Base-by-base conservation (phyloP, 225 moss, liverwort and hornwort genomes). In the Bryoerythrophyllum caledonicum region DNA sequence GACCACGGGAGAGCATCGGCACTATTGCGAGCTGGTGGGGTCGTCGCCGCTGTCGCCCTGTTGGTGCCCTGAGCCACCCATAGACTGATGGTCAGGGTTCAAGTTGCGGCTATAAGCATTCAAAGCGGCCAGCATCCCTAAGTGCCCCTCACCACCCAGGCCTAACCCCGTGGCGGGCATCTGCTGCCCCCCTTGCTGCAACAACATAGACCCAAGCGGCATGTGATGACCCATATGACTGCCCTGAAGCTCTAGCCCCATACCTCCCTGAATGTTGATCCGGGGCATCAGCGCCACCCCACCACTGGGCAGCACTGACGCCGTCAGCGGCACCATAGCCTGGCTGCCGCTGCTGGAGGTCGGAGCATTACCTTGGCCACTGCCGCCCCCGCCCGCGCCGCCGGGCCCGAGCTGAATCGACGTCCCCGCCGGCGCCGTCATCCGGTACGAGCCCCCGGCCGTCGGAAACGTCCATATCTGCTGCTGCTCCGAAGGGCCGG, bases 11-110 rank as follows among this genome's bases (percentile, higher is more conserved):
- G 43, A 28, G 53, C n/a, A 54, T 70, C 53, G 30, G 7, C 17
- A 74, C 71, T 93, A 97, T 87, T 99, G 99, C 5, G 99, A 95
- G 83, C 94, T 95, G 35, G 95, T 95, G 17, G 89, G 94, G 77
- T 99, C 99, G 74, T 99, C 99, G 67, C 99, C 99, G 76, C 99
- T 95, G 58, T 99, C 99, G 78, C 94, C 93, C 80, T 99, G 99
- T 82, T 95, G 94, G 80, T 99, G 99, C 56, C 93, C 95, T 71
- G 99, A 93, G 70, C 95, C 94, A 77, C 94, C 93, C 90, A 94
- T 92, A 74, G 91, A 89, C 74, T 97, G 97, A 76, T 92, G 96
- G 54, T 99, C 95, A 82, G 93, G 91, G 78, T 90, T 88, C 73
- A 93, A 89, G 81, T 90, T 89, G 60, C 91, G 90, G 79, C 81